Base-by-base conservation (phyloP, 192 early-diverging fungal species). In the Gaertneriomyces sp. region DNA sequence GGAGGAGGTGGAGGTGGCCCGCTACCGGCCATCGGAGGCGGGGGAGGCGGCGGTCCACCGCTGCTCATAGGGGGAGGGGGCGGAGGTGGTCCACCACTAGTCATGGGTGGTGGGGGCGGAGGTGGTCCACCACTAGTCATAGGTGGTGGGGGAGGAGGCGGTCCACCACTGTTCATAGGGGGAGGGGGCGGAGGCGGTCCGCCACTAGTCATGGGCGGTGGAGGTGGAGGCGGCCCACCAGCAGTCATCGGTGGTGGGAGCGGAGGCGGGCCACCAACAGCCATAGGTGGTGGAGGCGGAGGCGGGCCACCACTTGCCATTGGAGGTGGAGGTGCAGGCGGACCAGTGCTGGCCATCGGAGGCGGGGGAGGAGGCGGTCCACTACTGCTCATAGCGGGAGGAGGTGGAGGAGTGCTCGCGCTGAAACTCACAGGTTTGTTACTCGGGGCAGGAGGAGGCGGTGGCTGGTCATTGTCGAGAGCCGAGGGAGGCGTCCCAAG, bases 331-430 rank as follows among this genome's bases (percentile, higher is more conserved):
- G 71, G 66, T 12, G 60, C 41, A n/a, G 71, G 66, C 12, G 60
- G 60, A 7, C 19, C 63, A 20, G 1, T 53, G 14, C 60, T 42
- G n/a, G 16, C 17, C 49, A 43, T 53, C 43, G 71, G 71, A 10
- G 71, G 71, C n/a, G 71, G 64, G 9, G 71, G 71, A 38, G 71
- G 71, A 12, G 71, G 64, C 19, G 71, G 71, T 25, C 71, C 71
- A 9, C 62, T 54, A 20, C 53, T 38, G 0, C 39, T 59, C 41
- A 20, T 8, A 14, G 42, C 0, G 8, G 55, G 11, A 8, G 63
- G 52, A 7, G 61, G 61, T 7, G 63, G 49, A 12, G 61, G 55
- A n/a, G 70, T 45, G 17, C 25, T 33, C n/a, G 45, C 53, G 45
- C 46, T 42, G 20, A 49, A 47, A 49, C 53, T 65, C 45, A 42